Conservation (phyloP, 768 basidiomycete genomes). For the Hortiboletus campestris region DNA sequence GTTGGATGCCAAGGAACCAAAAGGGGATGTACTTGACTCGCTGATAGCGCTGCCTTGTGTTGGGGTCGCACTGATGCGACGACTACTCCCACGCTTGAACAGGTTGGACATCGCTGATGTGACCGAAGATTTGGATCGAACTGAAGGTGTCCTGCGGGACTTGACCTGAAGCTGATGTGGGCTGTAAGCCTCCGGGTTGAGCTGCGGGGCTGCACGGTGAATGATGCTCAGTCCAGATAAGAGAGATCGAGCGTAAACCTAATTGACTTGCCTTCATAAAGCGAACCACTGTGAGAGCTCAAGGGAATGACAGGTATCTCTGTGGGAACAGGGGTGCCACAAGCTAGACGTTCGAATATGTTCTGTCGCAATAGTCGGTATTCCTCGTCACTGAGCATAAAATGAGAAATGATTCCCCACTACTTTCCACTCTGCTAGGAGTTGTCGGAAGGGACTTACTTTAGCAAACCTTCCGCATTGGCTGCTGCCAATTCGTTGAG, state of each 20-base stretch:
- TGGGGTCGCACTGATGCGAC: constrained; percentile 32
- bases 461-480: constrained; percentile 76
- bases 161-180: constrained; percentile 32
- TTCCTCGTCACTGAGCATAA: constrained; percentile 67
- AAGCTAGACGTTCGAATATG: constrained; percentile 77
- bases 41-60: constrained; percentile 42
- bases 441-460: constrained; percentile 42
- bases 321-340: constrained; percentile 52
- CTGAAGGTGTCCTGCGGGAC: constrained; percentile 47
- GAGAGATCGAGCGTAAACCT: neutral
- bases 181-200: constrained; percentile 19
- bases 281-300: constrained; percentile 33
- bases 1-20: constrained; percentile 29
- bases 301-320: constrained; percentile 65
- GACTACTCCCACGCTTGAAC: constrained; percentile 47
- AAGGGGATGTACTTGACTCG: constrained; percentile 42
- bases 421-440: neutral
- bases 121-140: constrained; percentile 52
- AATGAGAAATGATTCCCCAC: constrained; percentile 1
- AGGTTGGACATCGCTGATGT: constrained; percentile 51
- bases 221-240: constrained; percentile 7
- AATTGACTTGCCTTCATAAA: constrained; percentile 13
- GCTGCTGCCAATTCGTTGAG: constrained; percentile 78
- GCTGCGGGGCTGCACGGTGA: constrained; percentile 17
- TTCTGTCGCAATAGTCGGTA: constrained; percentile 82